A percentile compares a stretch with the other conserved stretches of the same genome.
phyloP scores from a whole-genome alignment of 495 filamentous ascomycete genomes.

The Trichocladium uniseriatum region DNA sequence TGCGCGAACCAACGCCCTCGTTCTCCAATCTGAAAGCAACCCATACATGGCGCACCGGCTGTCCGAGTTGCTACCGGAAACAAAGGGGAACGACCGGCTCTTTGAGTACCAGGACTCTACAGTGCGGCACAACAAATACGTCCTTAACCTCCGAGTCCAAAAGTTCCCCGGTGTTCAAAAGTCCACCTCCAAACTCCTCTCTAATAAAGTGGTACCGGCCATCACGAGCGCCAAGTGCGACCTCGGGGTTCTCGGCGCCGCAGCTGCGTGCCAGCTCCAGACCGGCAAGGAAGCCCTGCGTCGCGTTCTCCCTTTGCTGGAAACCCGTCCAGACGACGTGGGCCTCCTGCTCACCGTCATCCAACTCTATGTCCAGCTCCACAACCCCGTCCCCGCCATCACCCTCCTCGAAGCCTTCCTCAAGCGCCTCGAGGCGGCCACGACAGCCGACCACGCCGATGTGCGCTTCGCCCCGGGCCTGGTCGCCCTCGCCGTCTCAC shows the following conservation, averaged over 20 bases:
- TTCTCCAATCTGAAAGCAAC: constrained; percentile 54
- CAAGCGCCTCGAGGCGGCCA: constrained; percentile 58
- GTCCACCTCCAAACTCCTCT: constrained; percentile 53
- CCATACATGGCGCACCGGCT: constrained; percentile 68
- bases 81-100: constrained; percentile 56
- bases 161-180: constrained; percentile 67
- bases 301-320: constrained; percentile 61
- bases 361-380: constrained; percentile 68
- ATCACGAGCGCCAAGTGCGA: constrained; percentile 48
- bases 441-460: constrained; percentile 46
- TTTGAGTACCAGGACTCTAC: constrained; percentile 68
- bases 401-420: constrained; percentile 66
- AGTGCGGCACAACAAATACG: constrained; percentile 59
- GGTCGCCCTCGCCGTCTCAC: constrained; percentile 67
- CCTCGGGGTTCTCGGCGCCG: constrained; percentile 70
- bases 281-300: constrained; percentile 63
- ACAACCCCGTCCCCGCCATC: constrained; percentile 70
- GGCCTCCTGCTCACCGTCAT: constrained; percentile 75
- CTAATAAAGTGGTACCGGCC: constrained; percentile 40
- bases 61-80: constrained; percentile 47
- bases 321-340: constrained; percentile 69
- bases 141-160: constrained; percentile 63
- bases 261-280: constrained; percentile 57
- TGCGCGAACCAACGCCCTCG: constrained; percentile 67
- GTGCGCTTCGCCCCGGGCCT: constrained; percentile 80